phyloP scores from a whole-genome alignment of 2,329 filamentous ascomycete species.

The Cercospora sp. region DNA sequence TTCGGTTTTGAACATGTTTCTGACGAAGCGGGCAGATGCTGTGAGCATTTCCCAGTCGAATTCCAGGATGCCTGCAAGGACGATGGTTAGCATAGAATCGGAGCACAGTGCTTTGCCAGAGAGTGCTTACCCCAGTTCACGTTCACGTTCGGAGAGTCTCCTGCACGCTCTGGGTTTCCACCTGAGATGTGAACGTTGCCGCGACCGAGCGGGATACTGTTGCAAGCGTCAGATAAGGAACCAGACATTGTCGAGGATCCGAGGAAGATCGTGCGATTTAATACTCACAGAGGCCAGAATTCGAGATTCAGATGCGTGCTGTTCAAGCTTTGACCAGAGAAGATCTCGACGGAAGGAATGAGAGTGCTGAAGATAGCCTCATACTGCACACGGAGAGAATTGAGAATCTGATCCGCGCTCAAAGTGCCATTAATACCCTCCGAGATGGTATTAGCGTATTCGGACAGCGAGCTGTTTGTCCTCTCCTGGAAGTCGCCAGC shows the following conservation, averaged over 20 bases:
- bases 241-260: not conserved
- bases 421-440: constrained; percentile 16
- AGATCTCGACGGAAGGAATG: constrained; percentile 14
- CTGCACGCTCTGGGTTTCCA: constrained; percentile 22
- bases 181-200: constrained; percentile 32
- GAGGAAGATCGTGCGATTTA: not conserved
- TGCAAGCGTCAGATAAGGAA: no score
- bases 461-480: constrained; percentile 6
- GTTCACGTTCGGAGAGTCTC: constrained; percentile 30
- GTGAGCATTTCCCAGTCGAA: constrained; percentile 31
- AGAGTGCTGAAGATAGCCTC: constrained; percentile 19
- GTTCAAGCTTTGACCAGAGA: constrained; percentile 13
- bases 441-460: constrained; percentile 12
- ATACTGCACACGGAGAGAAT: constrained; percentile 18
- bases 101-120: not conserved
- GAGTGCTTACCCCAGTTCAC: constrained; percentile 30
- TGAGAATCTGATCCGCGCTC: constrained; percentile 18
- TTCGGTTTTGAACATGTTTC: constrained; percentile 27
- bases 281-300: constrained; percentile 21
- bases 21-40: constrained; percentile 29
- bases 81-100: not conserved
- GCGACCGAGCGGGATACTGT: constrained; percentile 24
- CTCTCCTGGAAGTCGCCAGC: constrained; percentile 8
- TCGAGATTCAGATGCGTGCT: constrained; percentile 20
- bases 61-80: constrained; percentile 13